Evolutionary conservation across 148 eudicot species (phyloP), one percentile per base, ranked within the genome.

Genomic region (Bassia scoparia): DNA sequence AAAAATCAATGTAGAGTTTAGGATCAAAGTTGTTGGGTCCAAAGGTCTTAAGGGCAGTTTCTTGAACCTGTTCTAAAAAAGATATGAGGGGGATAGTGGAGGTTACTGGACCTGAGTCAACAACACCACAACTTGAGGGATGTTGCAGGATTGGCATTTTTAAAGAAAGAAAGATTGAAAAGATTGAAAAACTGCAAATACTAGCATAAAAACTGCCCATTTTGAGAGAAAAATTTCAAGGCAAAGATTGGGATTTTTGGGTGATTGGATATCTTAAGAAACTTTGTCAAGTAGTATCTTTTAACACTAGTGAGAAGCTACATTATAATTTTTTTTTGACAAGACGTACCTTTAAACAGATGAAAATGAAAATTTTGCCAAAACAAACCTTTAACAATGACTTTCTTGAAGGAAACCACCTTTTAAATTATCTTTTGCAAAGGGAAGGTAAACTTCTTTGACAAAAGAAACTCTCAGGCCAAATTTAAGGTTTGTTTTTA

Each of bases 1-100:
- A 83, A 23, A 89, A 59, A 72, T 93, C 98, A 31, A 91, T 86
- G 52, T 89, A 93, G 15, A 74, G 79, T 66, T 93, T 93, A 2
- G 98, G 94, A 74, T 93, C 98, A 74, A 84, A 93, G 23, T 78
- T 78, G 1, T 64, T 74, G 70, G 58, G 78, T 30, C 98, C 98
- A 79, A 79, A 87, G 5, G 94, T 82, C 10, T 69, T 67, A 2
- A 90, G 84, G 3, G 98, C 98, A 23, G 87, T 81, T 64, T 77
- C 79, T 78, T 90, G 98, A 10, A 93, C 26, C 30, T 41, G 68
- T 68, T 86, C 86, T 24, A 91, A 89, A 74, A 88, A 88, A 27
- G 56, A 41, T 67, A 90, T 76, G 12, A 94, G 79, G 26, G 92
- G 87, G 31, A 80, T 84, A 30, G 87, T 78, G 65, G 87, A 76